Base-by-base conservation (phyloP, 371 early-diverging fungal species). In the Rhizopus microsporus region DNA sequence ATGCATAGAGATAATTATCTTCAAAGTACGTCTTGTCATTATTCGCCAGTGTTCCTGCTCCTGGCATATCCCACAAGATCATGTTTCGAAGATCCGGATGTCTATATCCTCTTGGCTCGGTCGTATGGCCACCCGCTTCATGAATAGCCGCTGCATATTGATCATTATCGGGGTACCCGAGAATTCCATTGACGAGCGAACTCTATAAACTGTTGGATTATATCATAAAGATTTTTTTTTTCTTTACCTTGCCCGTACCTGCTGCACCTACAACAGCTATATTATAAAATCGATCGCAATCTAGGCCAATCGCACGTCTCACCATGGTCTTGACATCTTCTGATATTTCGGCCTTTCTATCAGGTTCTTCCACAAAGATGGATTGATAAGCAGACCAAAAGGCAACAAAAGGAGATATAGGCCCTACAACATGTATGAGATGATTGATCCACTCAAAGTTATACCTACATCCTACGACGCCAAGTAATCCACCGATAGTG, bases 21-120 rank as follows among this genome's bases (percentile, higher is more conserved):
- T 79, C 68, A 46, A 75, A 79, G 55, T 79, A 79, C 5, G 71
- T 74, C 4, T 64, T 52, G 23, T 61, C 65, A 3, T 58, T 58
- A 51, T 72, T 65, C 12, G 51, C 39, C 10, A 59, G 43, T 3
- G 76, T 79, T 7, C 72, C 75, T 33, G 72, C 75, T 7, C 74
- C 79, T 29, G 79, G 79, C 69, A 79, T 72, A 49, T 79, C 79
- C 79, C 79, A 79, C 30, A 79, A 35, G 5, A 76, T 58, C 67
- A 79, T 67, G 5, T 57, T 68, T 16, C 69, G 60, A 32, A 79
- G 43, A 34, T 74, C 74, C 0, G 76, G 74, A 65, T 79, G 76
- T 9, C 68, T 59, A 45, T 76, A 76, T 6, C 68, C 76, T 48
- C 65, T 55, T 15, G 74, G 74, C 31, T 79, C 77, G 0, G 56